Base-by-base conservation (phyloP, 192 early-diverging fungal species). In the Phycomyces blakesleeanus region DNA sequence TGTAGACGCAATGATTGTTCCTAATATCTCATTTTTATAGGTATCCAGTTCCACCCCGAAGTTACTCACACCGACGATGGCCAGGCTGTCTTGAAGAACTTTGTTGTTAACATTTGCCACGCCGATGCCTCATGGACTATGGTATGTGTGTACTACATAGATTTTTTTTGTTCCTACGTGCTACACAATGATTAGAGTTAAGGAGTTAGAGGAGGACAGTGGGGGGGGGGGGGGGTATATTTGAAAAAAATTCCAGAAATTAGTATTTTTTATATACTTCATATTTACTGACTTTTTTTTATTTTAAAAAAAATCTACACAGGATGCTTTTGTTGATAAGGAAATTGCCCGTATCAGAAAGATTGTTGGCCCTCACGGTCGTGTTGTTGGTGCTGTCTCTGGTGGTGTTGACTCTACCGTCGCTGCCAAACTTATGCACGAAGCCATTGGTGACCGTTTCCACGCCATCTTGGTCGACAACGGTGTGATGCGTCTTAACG, bases 11-110 rank as follows among this genome's bases (percentile, higher is more conserved):
- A 7, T 34, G 29, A 2, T 34, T 5, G 7, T 7, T 7, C 29
- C 29, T n/a, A n/a, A n/a, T n/a, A n/a, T n/a, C n/a, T n/a, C n/a
- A n/a, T n/a, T n/a, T 5, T 34, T 34, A 7, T 12, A 62, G 60
- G 93, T 39, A 92, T 99, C 61, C 97, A 99, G 83, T 96, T 99
- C 89, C 97, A 99, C 80, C 97, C 97, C 44, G 97, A 99, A 75
- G 94, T 99, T 59, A 95, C 97, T n/a, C 97, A 99, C 78, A 96
- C 94, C 63, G 80, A 86, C 15, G 81, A 87, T 51, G 97, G 97
- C 57, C 80, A 89, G 44, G 62, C 81, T 37, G 69, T 99, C 47
- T 71, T 99, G 64, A 81, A 83, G 64, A 99, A 99, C 87, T 99
- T 99, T 89, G 94, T 95, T 24, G 71, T 91, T 50, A 85, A 85